Percentiles rank a stretch among this genome's conserved stretches.
Evolutionary conservation across 176 grass and related monocot species (phyloP).

Genomic region (Avena eriantha): DNA sequence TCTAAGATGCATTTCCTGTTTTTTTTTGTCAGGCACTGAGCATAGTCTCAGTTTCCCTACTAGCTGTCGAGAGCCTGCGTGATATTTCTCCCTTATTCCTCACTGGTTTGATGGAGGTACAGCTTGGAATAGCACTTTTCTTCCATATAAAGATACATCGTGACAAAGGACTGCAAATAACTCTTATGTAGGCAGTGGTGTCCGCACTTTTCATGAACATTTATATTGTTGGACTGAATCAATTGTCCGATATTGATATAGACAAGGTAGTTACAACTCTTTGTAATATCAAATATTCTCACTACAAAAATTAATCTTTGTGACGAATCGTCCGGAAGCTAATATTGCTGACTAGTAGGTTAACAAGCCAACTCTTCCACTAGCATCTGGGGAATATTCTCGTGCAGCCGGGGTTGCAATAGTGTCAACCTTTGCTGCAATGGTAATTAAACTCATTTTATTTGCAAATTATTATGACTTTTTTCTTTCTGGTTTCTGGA

Average conservation of each 20-base stretch:
- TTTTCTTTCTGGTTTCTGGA: too few relatives aligned
- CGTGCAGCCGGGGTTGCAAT: conserved; percentile 68
- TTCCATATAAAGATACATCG: conserved; percentile 28
- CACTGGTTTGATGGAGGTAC: conserved; percentile 54
- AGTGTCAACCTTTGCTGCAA: conserved; percentile 34
- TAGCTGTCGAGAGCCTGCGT: too few relatives aligned
- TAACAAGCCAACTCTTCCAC: conserved; percentile 93
- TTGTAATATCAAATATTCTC: not conserved
- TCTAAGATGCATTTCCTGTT: too few relatives aligned
- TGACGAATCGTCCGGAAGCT: not conserved
- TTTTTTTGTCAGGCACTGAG: conserved; percentile 68
- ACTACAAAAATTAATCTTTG: too few relatives aligned
- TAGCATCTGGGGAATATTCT: conserved; percentile 96
- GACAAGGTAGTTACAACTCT: conserved; percentile 67
- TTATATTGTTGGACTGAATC: conserved; percentile 98
- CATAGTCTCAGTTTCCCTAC: conserved; percentile 50
- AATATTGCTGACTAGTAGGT: conserved; percentile 54
- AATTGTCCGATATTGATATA: conserved; percentile 91
- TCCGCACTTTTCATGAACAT: conserved; percentile 97
- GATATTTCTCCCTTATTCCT: too few relatives aligned
- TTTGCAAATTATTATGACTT: too few relatives aligned
- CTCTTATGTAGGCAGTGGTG: conserved; percentile 61
- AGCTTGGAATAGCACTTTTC: conserved; percentile 26
- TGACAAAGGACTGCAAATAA: too few relatives aligned
- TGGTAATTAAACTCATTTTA: not conserved